These are phyloP conservation scores for Chalciporus sphaerocephalus DNA, from an alignment of 768 basidiomycete species.

Conservation along the genomic window DNA sequence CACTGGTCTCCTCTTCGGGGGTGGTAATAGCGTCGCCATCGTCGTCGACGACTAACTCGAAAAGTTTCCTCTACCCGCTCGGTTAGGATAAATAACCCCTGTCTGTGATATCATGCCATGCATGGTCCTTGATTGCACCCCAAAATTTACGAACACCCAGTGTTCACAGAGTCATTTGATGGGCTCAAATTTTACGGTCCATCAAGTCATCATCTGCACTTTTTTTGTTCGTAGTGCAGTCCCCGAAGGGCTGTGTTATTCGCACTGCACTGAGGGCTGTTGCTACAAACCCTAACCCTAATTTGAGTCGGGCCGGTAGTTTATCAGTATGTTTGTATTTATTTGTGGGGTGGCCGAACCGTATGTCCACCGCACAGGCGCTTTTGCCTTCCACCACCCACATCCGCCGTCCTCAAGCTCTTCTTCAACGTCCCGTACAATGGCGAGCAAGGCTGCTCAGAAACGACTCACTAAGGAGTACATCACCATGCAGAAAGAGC, in stretches of 20 bases:
- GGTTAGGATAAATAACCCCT: constrained; percentile 20
- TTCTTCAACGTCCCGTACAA: constrained; percentile 26
- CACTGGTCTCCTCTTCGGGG: constrained; percentile 82
- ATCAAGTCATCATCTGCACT: not conserved
- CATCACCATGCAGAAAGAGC: constrained; percentile 84
- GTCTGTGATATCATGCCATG: constrained; percentile 4
- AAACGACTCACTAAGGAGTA: constrained; percentile 88
- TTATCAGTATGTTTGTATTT: constrained; percentile 16
- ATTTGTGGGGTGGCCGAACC: constrained; percentile 26
- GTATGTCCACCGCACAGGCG: constrained; percentile 23
- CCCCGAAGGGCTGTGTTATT: not conserved
- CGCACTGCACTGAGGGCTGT: not conserved
- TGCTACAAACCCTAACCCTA: constrained; percentile 18
- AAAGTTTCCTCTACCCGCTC: not conserved
- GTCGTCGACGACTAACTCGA: not conserved
- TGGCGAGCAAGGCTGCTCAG: constrained; percentile 84
- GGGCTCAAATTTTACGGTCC: not conserved
- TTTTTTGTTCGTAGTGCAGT: too few relatives aligned
- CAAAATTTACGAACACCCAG: not conserved
- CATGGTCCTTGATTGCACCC: constrained; percentile 8
- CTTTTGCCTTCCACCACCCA: constrained; percentile 22
- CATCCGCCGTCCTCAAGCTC: constrained; percentile 3
- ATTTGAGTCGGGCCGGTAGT: constrained; percentile 4
- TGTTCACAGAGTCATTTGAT: not conserved
- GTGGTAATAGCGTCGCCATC: constrained; percentile 85